Evolutionary conservation across 78 protist genomes (phyloP), one percentile per base, ranked within the genome.

Genomic region (Anaeramoeba flamelloides): DNA sequence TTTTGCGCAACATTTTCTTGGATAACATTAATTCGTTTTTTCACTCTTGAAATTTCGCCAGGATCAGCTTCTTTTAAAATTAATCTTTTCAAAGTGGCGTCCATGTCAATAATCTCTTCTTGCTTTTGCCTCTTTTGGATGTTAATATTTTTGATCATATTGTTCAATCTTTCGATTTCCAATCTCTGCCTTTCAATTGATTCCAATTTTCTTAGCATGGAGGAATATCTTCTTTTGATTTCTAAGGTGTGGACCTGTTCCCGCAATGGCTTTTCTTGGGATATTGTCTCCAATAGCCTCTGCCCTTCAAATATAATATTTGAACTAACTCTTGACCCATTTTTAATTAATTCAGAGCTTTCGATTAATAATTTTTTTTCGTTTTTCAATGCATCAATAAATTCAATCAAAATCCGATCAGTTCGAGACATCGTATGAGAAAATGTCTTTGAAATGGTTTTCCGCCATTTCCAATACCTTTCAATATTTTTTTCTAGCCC

Each of bases 61-160:
- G 17, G 17, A 26, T 53, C 17, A 17, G 69, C 69, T 53, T 53
- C 69, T 26, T 53, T 53, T 17, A 53, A 53, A 53, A 53, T 53
- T 53, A 53, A 53, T 53, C 69, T 8, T 53, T 53, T 53, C 69
- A 53, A 53, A 26, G 8, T 53, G 8, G 69, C 69, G 8, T 53
- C 69, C 69, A 53, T 53, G 17, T 53, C 69, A 53, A 53, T 53
- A 53, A 53, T 8, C 17, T 53, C 69, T 53, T 53, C 69, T 53
- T 53, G 69, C 69, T 53, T 53, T 53, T 53, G 69, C 17, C 69
- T 53, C 17, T 53, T 53, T 53, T 53, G 69, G 69, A 53, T 53
- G 17, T 53, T 53, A 53, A 53, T 8, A 53, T 53, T 53, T 53
- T 53, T 53, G 8, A 17, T 17, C 17, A 53, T 26, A 53, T 53